Conservation (phyloP, 352 stramenopile genomes). For the Globisporangium abappressorium region DNA sequence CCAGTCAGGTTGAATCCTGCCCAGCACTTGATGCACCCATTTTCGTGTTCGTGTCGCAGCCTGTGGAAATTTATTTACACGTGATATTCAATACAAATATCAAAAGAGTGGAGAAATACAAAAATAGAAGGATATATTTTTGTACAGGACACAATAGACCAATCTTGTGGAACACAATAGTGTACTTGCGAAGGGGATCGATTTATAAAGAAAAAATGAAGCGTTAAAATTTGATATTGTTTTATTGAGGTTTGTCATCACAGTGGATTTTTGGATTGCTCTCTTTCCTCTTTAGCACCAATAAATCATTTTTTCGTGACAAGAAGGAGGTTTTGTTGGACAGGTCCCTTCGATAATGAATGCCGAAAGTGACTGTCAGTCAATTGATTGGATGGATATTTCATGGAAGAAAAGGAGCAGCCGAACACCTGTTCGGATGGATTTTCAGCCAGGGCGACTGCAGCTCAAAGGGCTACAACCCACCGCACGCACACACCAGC, state of each 20-base stretch:
- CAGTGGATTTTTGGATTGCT: constrained; percentile 3
- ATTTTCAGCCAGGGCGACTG: not conserved
- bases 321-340: not conserved
- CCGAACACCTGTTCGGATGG: not conserved
- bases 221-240: too few relatives aligned
- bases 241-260: not conserved
- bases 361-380: not conserved
- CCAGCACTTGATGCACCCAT: not conserved
- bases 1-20: not conserved
- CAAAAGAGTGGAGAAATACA: not conserved
- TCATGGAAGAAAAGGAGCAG: not conserved
- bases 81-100: not conserved
- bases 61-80: not conserved
- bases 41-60: not conserved
- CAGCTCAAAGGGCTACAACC: not conserved
- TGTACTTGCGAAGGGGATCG: too few relatives aligned
- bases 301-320: not conserved
- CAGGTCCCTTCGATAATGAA: not conserved
- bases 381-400: not conserved
- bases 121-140: not conserved
- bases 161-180: too few relatives aligned
- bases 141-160: not conserved
- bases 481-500: too few relatives aligned
- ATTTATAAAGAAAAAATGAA: too few relatives aligned
- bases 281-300: not conserved